A percentile compares a stretch with the other conserved stretches of the same genome.
These are phyloP conservation scores for Fistulinella staudtii DNA, from an alignment of 1,284 basidiomycete species.

Conservation along the genomic window DNA sequence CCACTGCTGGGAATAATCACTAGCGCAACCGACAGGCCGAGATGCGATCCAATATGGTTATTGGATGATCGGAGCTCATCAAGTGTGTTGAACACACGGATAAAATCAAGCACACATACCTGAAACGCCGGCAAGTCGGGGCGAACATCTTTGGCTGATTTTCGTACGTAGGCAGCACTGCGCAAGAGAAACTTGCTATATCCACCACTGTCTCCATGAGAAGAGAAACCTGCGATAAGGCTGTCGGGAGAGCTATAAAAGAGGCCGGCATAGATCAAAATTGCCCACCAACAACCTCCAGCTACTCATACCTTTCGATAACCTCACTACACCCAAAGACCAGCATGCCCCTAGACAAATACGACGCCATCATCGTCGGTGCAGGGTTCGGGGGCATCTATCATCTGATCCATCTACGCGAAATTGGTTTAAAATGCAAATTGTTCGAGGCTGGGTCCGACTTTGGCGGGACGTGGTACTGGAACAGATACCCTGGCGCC, in stretches of 20 bases:
- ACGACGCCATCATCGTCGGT: conserved; percentile 17
- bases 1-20: neutral
- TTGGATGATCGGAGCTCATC: neutral
- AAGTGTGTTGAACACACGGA: neutral
- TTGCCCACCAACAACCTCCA: neutral
- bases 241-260: neutral
- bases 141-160: neutral
- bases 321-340: neutral
- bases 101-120: too few relatives aligned
- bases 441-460: conserved; percentile 16
- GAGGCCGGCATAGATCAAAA: neutral
- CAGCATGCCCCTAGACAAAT: conserved; percentile 1
- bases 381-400: conserved; percentile 18
- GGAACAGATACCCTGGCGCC: conserved; percentile 22
- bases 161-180: neutral
- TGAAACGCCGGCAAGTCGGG: neutral
- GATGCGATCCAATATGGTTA: neutral
- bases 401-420: conserved; percentile 10
- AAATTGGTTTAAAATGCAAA: conserved; percentile 13
- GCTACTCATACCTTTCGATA: neutral
- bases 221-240: too few relatives aligned
- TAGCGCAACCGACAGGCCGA: neutral
- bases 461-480: conserved; percentile 17
- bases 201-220: neutral
- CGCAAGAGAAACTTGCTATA: neutral